Base-by-base conservation (phyloP, 257 asterid species). In the Anisodus acutangulus region DNA sequence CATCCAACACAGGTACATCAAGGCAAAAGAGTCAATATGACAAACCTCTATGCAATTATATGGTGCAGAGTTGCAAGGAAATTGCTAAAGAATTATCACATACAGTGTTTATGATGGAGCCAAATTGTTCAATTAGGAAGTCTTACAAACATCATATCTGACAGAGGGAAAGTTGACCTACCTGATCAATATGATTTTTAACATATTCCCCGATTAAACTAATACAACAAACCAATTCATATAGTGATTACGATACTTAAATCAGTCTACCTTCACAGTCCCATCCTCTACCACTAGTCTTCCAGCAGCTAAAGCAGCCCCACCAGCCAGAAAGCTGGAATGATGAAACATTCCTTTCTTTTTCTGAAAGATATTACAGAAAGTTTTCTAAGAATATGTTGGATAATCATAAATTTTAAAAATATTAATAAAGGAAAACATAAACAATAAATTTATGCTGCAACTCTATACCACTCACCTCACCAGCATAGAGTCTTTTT, bases 261-360 rank as follows among this genome's bases (percentile, higher is more conserved):
- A 35, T 59, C 19, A 82, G 69, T 15, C 55, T 90, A 97, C 98
- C 98, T 93, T 88, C 58, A 93, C 95, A 74, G 86, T 85, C 45
- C 99, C 99, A 83, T 91, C 90, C 64, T 86, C 90, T 78, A 88
- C 98, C 66, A 67, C 86, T 31, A 96, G 94, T 89, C 98, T 91
- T 86, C 99, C 99, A 84, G 99, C 97, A 88, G 99, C 98, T 87
- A 93, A 85, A 78, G 97, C 93, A 84, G 92, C 97, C 51, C 98
- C 99, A 72, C 99, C 99, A 35, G 99, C 99, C 10, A 96, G 97
- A 87, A 96, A 96, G 84, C 99, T 96, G 80, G 99, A 96, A 91
- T 96, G 99, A 85, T 96, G 98, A 88, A 96, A 96, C 67, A 43
- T 47, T 51, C 98, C 99, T 88, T 96, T 96, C 94, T 86, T 91